These are phyloP conservation scores for Maudiozyma saulgeensis DNA, from an alignment of 805 yeast species.

Conservation along the genomic window DNA sequence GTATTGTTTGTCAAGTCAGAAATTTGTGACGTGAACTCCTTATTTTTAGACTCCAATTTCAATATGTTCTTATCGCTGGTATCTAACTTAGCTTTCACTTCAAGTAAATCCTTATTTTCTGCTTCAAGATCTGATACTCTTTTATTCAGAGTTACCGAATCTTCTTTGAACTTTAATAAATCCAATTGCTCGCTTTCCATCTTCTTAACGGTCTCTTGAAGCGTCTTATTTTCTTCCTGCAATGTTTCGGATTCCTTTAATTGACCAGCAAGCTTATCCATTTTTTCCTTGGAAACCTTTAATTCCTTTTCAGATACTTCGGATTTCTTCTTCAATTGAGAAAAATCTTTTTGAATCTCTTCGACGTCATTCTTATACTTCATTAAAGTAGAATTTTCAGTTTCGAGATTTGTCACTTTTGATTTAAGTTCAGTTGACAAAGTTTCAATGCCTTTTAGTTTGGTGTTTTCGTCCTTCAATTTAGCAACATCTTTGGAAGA, in stretches of 20 bases:
- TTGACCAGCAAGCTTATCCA: neutral
- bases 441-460: neutral
- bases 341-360: neutral
- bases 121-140: neutral
- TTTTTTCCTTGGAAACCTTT: neutral
- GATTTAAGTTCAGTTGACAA: neutral
- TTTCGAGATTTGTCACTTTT: neutral
- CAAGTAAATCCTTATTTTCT: neutral
- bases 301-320: neutral
- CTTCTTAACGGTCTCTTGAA: neutral
- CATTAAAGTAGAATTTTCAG: neutral
- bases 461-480: neutral
- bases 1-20: neutral
- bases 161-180: neutral
- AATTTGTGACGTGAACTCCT: neutral
- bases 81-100: neutral
- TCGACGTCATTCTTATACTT: neutral
- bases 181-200: neutral
- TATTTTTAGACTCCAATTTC: neutral
- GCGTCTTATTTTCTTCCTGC: neutral
- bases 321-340: neutral
- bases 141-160: neutral
- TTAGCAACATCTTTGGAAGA: neutral
- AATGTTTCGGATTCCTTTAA: neutral
- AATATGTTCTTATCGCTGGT: neutral